These are phyloP conservation scores for Hyaloraphidium curvatum DNA, from an alignment of 192 early-diverging fungal genomes.

Conservation along the genomic window DNA sequence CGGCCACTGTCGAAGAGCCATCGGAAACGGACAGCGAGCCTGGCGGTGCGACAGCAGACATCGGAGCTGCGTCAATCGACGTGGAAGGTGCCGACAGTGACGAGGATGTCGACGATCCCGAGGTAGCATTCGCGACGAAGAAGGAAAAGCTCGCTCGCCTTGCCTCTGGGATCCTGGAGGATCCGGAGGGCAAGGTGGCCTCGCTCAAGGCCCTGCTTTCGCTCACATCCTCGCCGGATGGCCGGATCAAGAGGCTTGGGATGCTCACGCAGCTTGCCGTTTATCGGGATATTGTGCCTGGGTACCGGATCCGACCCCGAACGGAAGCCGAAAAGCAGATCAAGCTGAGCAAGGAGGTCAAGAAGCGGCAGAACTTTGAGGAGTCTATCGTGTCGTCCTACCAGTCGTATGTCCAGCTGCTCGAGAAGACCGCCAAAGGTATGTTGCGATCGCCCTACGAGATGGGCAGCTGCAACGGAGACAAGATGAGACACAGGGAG, in stretches of 20 bases:
- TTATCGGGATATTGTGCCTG: slow-evolving; percentile 87
- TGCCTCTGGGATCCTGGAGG: slow-evolving; percentile 55
- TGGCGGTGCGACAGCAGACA: slow-evolving; percentile 8
- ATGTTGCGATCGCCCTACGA: no score
- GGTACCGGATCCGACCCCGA: slow-evolving; percentile 79
- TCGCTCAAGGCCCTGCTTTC: neutral
- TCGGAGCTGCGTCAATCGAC: neutral
- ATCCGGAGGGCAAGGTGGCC: slow-evolving; percentile 54
- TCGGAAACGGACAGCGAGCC: slow-evolving; percentile 13
- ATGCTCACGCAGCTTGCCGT: slow-evolving; percentile 78
- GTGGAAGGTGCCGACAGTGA: neutral
- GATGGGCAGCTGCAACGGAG: no score
- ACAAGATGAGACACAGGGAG: no score
- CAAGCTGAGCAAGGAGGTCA: slow-evolving; percentile 75
- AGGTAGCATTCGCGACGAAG: neutral
- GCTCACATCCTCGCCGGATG: slow-evolving; percentile 11
- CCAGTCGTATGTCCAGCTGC: slow-evolving; percentile 58
- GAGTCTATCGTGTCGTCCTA: slow-evolving; percentile 62
- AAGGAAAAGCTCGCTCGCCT: slow-evolving; percentile 57
- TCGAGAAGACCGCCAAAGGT: no score
- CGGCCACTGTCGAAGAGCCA: neutral
- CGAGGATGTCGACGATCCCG: slow-evolving; percentile 14
- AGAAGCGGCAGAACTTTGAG: slow-evolving; percentile 71
- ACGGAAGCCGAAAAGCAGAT: slow-evolving; percentile 57
- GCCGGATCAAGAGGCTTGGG: slow-evolving; percentile 47